phyloP scores from a whole-genome alignment of 768 basidiomycete genomes.

The Chalciporus piperatus region DNA sequence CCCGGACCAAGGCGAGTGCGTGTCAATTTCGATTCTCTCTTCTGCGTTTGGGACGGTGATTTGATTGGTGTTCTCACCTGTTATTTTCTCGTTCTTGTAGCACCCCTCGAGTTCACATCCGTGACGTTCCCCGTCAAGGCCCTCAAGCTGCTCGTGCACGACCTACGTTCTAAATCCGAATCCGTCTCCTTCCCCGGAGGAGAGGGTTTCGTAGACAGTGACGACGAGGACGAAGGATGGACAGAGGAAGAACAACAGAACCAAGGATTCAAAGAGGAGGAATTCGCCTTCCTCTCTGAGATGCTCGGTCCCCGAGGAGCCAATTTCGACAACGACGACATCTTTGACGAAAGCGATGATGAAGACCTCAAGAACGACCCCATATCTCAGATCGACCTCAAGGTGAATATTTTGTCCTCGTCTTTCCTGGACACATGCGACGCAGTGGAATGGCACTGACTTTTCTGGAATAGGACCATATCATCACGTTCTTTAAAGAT shows the following conservation, averaged over 20 bases:
- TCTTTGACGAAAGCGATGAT: constrained; percentile 73
- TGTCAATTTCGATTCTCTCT: constrained; percentile 13
- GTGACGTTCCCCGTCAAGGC: constrained; percentile 91
- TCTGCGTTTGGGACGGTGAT: neutral
- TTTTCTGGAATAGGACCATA: constrained; percentile 49
- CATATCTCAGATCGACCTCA: constrained; percentile 82
- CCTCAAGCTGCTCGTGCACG: constrained; percentile 83
- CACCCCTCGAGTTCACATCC: constrained; percentile 80
- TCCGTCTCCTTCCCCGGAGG: constrained; percentile 60
- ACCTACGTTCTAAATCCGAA: constrained; percentile 79
- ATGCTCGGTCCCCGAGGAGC: constrained; percentile 72
- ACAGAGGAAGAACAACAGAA: constrained; percentile 76
- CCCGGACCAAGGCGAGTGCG: constrained; percentile 82
- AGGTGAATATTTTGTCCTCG: constrained; percentile 34
- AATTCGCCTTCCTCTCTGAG: constrained; percentile 81
- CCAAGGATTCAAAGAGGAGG: constrained; percentile 63
- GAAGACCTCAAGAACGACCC: constrained; percentile 88
- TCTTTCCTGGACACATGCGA: neutral
- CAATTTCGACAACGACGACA: constrained; percentile 74
- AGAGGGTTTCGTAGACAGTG: constrained; percentile 62
- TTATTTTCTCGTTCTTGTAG: constrained; percentile 39
- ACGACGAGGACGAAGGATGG: constrained; percentile 95
- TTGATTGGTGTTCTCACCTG: constrained; percentile 17
- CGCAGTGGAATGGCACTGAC: constrained; percentile 16
- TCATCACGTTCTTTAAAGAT: constrained; percentile 68